Evolutionary conservation across 805 yeast species (phyloP), one percentile per base, ranked within the genome.

Genomic region (Candida ipomoeae): DNA sequence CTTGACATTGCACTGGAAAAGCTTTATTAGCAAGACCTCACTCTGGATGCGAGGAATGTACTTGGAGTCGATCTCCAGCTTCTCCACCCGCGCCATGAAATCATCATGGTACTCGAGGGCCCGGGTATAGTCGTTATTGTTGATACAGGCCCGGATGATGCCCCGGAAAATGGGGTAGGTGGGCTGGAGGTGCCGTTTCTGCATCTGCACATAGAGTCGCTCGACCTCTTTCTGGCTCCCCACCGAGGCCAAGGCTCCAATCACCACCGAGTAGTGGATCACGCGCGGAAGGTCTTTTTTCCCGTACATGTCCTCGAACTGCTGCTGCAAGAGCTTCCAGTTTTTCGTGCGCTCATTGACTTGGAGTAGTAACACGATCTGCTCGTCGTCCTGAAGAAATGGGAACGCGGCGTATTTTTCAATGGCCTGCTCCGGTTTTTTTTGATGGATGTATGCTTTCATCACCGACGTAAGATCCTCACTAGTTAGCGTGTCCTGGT

Each of bases 221-320:
- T 77, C 78, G 10, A 79, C 82, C 61, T 74, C 77, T 37, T 63
- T 73, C 38, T 59, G 65, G 55, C 79, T 81, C 8, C 80, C 84
- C 33, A 69, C 62, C 4, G 60, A 54, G 0, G 87, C 83, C 52
- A 87, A 66, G 0, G 86, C 81, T 48, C 71, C 66, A 78, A 87
- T 82, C 11, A 84, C 82, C 15, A 81, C 75, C 3, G 78, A 72
- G 61, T 85, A 86, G 56, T 85, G 88, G 29, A 62, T 59, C 31
- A 73, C 65, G 44, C 74, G 74, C 1, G 87, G 87, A 23, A 79
- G 64, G 39, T 77, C 69, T 1, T 81, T 83, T n/a, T 70, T 63
- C 1, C 79, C 82, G 57, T 80, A 79, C 62, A 79, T 70, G 20
- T 70, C 73, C 58, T 82, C 84, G 61, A 85, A 85, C 44, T 78